phyloP scores from a whole-genome alignment of 2,329 filamentous ascomycete species.

The Dactylonectria estremocensis region DNA sequence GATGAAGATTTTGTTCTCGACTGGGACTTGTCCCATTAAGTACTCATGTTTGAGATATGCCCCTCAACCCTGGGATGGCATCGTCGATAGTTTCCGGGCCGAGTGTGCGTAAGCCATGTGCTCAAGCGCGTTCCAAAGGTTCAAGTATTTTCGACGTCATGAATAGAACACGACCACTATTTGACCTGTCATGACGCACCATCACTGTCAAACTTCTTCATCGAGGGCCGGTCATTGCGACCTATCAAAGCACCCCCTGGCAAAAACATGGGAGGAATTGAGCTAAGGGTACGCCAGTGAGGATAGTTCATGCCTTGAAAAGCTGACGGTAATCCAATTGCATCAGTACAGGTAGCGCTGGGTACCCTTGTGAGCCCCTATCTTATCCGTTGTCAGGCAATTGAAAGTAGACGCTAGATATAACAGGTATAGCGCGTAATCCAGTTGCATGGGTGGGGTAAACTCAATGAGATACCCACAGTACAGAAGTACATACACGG shows the following conservation, averaged over 20 bases:
- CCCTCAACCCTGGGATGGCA: neutral
- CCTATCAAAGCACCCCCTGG: too few relatives aligned
- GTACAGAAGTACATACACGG: too few relatives aligned
- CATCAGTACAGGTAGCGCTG: neutral
- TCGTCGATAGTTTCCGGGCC: neutral
- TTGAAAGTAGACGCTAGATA: too few relatives aligned
- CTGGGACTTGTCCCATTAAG: neutral
- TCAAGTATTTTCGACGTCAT: neutral
- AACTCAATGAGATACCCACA: too few relatives aligned
- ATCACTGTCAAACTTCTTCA: neutral
- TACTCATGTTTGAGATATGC: neutral
- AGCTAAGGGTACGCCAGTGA: neutral
- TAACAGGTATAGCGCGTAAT: neutral
- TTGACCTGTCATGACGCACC: neutral
- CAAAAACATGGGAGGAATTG: neutral
- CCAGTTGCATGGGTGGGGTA: neutral
- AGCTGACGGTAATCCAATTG: neutral
- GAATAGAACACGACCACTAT: neutral
- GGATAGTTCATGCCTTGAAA: neutral
- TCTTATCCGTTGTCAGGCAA: too few relatives aligned
- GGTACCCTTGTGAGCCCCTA: too few relatives aligned
- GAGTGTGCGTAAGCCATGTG: neutral
- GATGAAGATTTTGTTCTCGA: neutral
- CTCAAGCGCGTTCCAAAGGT: neutral
- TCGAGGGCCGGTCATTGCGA: too few relatives aligned